Base-by-base conservation (phyloP, 2,329 filamentous ascomycete species). In the Hypoxylon sp. region DNA sequence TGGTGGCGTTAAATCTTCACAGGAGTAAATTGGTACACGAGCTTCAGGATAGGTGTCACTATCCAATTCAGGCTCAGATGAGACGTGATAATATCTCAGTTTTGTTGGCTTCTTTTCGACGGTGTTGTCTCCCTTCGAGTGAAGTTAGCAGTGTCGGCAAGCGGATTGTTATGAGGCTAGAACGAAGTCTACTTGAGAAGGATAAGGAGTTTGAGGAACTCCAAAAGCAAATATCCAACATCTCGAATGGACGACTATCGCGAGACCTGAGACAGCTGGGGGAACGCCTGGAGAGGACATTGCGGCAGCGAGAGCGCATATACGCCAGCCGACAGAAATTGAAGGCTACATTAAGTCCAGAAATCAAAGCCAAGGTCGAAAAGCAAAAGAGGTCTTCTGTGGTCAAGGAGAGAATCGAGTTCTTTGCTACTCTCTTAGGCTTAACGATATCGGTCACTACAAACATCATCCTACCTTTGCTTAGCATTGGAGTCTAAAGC, bases 151-250 rank as follows among this genome's bases (percentile, higher is more conserved):
- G 11, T 19, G 48, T n/a, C 11, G 48, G 48, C 25, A 30, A 11
- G 11, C 13, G 28, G 11, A 50, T 50, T 32, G 23, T 32, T 17
- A 10, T 28, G 6, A 30, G 14, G 25, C 23, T 50, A 30, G 48
- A 50, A 7, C 48, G 14, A n/a, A 30, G 13, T 5, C 11, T 50
- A 3, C 10, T n/a, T n/a, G 23, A 50, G 14, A 50, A 50, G 48
- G 48, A 30, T 6, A 30, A 50, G 48, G 48, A 50, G n/a, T 28
- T 50, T 14, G 25, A 50, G 23, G 48, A 50, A 7, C 14, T 50
- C 28, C 3, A 30, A 34, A 50, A n/a, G n/a, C 48, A 50, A 30
- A 50, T 50, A 1, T 30, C 14, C n/a, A 17, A 9, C 7, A 11
- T 25, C 48, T 10, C 14, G 10, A 30, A 50, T 30, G 4, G 14